Evolutionary conservation across 495 filamentous ascomycete species (phyloP), one percentile per base, ranked within the genome.

Genomic region (Margaritispora aquatica): DNA sequence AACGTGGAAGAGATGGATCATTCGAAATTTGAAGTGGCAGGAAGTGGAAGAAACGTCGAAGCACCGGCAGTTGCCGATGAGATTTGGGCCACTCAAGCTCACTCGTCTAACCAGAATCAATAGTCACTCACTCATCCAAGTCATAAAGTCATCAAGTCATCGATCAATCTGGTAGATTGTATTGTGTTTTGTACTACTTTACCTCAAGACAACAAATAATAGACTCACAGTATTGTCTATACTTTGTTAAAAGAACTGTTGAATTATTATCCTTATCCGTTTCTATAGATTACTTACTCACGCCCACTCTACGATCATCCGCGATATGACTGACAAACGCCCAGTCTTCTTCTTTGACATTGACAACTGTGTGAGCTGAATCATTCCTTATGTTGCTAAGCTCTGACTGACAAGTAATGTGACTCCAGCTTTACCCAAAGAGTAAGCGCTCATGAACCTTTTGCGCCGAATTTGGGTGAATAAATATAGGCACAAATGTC

Each of bases 341-440:
- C 82, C 84, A 0, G 77, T 90, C 3, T 88, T 92, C 74, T 93
- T 92, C 71, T 90, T 92, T 63, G 95, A 99, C 67, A 97, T 99
- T 69, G 95, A 99, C 80, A 99, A 99, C 66, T 97, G 95, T 74
- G 85, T 88, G 77, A 61, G 82, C 80, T 57, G 46, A 24, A 51
- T 54, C 15, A 31, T 57, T 11, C 11, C 15, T 54, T 24, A 9
- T 7, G 15, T 20, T 57, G 10, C 26, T 0, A 13, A 51, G 29
- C 22, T 48, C 23, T 19, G 11, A 29, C 29, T 57, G 24, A 55
- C 20, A 46, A 26, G 19, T 29, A 26, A 26, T 47, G 2, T 5
- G 11, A 9, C 4, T 44, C 21, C 47, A 76, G 74, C 78, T 88
- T 57, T 88, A 88, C 61, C 82, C 84, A 0, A 85, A 80, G 68